Base-by-base conservation (phyloP, 2,329 filamentous ascomycete species). In the Penicillium expansum region DNA sequence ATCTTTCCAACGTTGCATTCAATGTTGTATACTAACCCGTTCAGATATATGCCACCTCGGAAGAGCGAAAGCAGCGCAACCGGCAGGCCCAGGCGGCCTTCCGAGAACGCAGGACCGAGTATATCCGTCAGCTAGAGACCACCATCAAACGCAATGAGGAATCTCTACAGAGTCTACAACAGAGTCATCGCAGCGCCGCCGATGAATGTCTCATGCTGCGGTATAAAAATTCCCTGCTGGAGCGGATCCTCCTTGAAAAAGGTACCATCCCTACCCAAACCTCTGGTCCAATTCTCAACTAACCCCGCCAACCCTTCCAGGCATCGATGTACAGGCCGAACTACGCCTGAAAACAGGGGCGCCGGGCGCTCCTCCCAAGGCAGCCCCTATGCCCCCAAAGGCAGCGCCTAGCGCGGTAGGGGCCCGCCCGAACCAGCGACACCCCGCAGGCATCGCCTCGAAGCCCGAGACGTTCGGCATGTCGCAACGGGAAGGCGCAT, bases 141-240 rank as follows among this genome's bases (percentile, higher is more conserved):
- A 96, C 92, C 55, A 97, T 99, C 76, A 93, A 94, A 71, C 90
- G 94, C 67, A 93, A 97, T 81, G 94, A 99, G 77, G 91, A 95
- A 69, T 93, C 91, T 68, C 82, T 97, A 55, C 90, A 95, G 68
- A 96, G 87, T 69, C 82, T 99, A 58, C 94, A 97, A 77, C 90
- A 93, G 70, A 95, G 92, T 64, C 94, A 97, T 72, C 90, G 94
- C 67, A 92, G 86, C 69, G 94, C 94, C 56, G 92, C 93, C 56
- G 94, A 97, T 75, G 94, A 97, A 77, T 97, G 94, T 74, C 78
- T 97, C 70, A 97, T 99, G 94, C 82, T 99, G 67, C 89, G 94
- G 57, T 99, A 97, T 77, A 97, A 97, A 80, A 99, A 97, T 75
- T 97, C 94, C 39, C 81, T 97, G 48, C 83, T 99, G 35, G 94